Base-by-base conservation (phyloP, 2,329 filamentous ascomycete genomes). In the Cordyceps fumosorosea region DNA sequence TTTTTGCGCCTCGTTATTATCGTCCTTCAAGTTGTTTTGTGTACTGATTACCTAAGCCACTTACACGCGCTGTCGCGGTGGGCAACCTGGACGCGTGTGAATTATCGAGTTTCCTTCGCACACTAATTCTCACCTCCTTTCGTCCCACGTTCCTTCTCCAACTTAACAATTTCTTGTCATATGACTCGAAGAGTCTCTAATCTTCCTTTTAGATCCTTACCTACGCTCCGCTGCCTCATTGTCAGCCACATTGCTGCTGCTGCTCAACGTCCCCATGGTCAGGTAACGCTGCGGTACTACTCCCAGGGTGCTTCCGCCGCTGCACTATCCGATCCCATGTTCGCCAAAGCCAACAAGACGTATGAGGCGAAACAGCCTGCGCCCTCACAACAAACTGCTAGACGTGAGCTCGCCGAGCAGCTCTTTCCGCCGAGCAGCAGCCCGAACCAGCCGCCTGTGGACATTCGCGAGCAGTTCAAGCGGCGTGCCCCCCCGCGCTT, bases 401-500 rank as follows among this genome's bases (percentile, higher is more conserved):
- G 56, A 14, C 73, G 69, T 10, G 66, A 71, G 54, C 70, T 82
- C 50, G 72, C 77, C 5, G 84, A 85, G 70, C 77, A 82, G 62
- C 74, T 83, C 18, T 84, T 86, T 65, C 79, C 83, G 4, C 85
- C 84, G 29, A 29, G 29, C 1, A 86, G 81, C 71, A 85, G 80
- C 66, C 80, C 82, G 14, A 73, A 71, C 50, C 70, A 75, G 29
- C 65, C 72, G 11, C 76, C 78, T 70, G 73, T 73, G 45, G 80
- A 80, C 63, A 82, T 86, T 66, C 72, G 79, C 61, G 77, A 82
- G 53, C 79, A 80, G 60, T 75, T 83, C 66, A 81, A 78, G 66
- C 70, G 72, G 22, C 72, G 77, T 37, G 73, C 72, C 45, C 73
- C 74, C 56, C 69, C 71, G 37, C 67, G 72, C 64, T 67, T 72